A percentile compares a stretch with the other conserved stretches of the same genome.
phyloP scores from a whole-genome alignment of 1,139 yeast genomes.

The Hanseniaspora uvarum region DNA sequence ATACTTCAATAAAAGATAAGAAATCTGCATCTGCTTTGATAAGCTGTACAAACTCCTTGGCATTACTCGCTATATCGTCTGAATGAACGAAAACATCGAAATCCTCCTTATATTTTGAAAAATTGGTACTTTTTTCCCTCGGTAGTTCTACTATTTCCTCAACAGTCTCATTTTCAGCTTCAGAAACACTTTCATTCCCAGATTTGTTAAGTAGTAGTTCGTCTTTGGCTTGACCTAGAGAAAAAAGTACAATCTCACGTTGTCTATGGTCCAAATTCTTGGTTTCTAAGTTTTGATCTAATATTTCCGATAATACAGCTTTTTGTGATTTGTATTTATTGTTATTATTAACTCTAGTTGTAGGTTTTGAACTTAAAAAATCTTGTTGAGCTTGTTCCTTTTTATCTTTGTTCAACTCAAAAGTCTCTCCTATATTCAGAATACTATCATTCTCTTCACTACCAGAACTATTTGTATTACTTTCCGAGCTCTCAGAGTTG shows the following conservation, averaged over 20 bases:
- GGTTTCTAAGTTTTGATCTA: not conserved
- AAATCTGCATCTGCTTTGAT: not conserved
- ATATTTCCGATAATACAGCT: not conserved
- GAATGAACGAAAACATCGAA: not conserved
- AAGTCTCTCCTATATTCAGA: not conserved
- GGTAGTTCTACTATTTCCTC: not conserved
- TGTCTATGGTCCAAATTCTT: not conserved
- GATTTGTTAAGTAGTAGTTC: not conserved
- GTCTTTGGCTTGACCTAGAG: constrained; percentile 3
- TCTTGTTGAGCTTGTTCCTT: not conserved
- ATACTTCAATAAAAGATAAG: not conserved
- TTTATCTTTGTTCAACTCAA: not conserved
- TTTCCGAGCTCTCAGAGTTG: not conserved
- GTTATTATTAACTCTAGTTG: not conserved
- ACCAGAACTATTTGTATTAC: not conserved
- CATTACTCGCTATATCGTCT: not conserved
- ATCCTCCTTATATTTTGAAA: not conserved
- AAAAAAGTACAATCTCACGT: not conserved
- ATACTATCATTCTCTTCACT: not conserved
- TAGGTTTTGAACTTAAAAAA: not conserved
- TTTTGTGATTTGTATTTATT: not conserved
- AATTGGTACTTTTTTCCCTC: not conserved
- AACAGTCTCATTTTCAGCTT: not conserved
- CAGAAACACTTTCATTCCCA: not conserved
- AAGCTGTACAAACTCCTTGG: not conserved